A percentile compares a stretch with the other conserved stretches of the same genome.
Evolutionary conservation across 257 asterid species (phyloP).

Genomic region (Handroanthus guayacan): DNA sequence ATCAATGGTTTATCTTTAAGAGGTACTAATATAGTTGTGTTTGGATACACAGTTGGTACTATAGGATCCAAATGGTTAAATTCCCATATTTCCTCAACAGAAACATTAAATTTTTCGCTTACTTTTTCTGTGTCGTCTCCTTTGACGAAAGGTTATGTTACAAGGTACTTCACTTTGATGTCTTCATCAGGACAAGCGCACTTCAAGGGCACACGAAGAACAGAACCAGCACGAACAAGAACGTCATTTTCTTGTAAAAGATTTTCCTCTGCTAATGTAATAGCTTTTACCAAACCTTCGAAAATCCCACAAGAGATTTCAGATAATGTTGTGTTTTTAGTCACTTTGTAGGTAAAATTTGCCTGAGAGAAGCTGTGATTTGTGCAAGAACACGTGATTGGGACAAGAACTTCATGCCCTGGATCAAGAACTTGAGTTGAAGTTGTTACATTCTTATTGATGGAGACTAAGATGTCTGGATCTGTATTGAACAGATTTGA

Average conservation of each 20-base stretch:
- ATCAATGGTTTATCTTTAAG: conserved; percentile 53
- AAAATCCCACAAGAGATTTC: conserved; percentile 58
- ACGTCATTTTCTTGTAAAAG: background rate
- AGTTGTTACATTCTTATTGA: conserved; percentile 49
- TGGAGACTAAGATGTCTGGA: conserved; percentile 38
- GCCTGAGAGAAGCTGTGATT: conserved; percentile 46
- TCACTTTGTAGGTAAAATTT: conserved; percentile 39
- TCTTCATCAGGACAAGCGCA: conserved; percentile 71
- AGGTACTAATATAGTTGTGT: conserved; percentile 72
- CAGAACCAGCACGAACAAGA: conserved; percentile 39
- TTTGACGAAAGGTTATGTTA: conserved; percentile 63
- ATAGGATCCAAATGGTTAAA: conserved; percentile 49
- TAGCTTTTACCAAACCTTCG: conserved; percentile 64
- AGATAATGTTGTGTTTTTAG: conserved; percentile 27
- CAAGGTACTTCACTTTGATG: conserved; percentile 47
- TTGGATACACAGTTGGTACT: conserved; percentile 56
- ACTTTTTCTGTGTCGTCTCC: conserved; percentile 50
- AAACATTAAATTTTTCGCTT: conserved; percentile 52
- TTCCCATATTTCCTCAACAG: conserved; percentile 57
- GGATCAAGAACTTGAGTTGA: conserved; percentile 43
- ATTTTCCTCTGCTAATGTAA: conserved; percentile 47
- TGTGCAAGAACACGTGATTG: conserved; percentile 50
- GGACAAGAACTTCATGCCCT: conserved; percentile 45
- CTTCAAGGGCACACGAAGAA: conserved; percentile 56
- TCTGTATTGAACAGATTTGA: conserved; percentile 49